These are phyloP conservation scores for Ophiosphaerella herpotricha DNA, from an alignment of 2,329 filamentous ascomycete genomes.

Conservation along the genomic window DNA sequence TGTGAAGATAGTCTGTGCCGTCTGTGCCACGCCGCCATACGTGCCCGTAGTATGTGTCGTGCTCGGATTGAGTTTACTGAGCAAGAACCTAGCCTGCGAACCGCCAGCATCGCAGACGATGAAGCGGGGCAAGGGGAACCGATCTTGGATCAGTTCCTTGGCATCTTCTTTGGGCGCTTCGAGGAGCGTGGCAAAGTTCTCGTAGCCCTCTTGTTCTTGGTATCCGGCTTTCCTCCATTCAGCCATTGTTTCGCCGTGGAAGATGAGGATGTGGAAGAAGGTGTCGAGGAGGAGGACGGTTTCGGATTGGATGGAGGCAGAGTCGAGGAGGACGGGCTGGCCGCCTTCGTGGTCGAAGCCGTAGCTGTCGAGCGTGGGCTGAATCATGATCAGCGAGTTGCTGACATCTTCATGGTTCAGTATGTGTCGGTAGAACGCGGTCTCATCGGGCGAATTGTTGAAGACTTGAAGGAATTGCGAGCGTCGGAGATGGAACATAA, in stretches of 20 bases:
- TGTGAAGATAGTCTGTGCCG: slow-evolving; percentile 97
- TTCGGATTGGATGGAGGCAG: slow-evolving; percentile 91
- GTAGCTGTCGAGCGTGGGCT: slow-evolving; percentile 95
- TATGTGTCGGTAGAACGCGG: slow-evolving; percentile 97
- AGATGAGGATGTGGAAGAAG: slow-evolving; percentile 99
- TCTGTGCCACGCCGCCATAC: slow-evolving; percentile 87
- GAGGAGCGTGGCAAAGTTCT: slow-evolving; percentile 87
- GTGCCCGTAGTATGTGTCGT: slow-evolving; percentile 94
- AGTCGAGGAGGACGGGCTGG: slow-evolving; percentile 92
- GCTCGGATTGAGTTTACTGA: slow-evolving; percentile 96
- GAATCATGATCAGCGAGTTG: slow-evolving; percentile 98
- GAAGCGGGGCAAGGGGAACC: slow-evolving; percentile 97
- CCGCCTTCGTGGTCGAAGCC: slow-evolving; percentile 94
- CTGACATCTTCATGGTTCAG: slow-evolving; percentile 96
- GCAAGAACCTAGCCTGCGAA: slow-evolving; percentile 93
- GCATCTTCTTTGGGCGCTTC: slow-evolving; percentile 97
- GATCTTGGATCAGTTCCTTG: slow-evolving; percentile 94
- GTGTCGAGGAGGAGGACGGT: slow-evolving; percentile 95
- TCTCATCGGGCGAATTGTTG: slow-evolving; percentile 99
- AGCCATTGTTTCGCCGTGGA: slow-evolving; percentile 96
- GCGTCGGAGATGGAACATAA: slow-evolving; percentile 98
- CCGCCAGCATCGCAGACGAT: slow-evolving; percentile 99
- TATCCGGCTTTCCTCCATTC: slow-evolving; percentile 98
- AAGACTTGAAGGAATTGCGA: slow-evolving; percentile 99
- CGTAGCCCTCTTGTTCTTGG: slow-evolving; percentile 96